Evolutionary conservation across 371 early-diverging fungal genomes (phyloP).

Genomic region (Actinomortierella ambigua): DNA sequence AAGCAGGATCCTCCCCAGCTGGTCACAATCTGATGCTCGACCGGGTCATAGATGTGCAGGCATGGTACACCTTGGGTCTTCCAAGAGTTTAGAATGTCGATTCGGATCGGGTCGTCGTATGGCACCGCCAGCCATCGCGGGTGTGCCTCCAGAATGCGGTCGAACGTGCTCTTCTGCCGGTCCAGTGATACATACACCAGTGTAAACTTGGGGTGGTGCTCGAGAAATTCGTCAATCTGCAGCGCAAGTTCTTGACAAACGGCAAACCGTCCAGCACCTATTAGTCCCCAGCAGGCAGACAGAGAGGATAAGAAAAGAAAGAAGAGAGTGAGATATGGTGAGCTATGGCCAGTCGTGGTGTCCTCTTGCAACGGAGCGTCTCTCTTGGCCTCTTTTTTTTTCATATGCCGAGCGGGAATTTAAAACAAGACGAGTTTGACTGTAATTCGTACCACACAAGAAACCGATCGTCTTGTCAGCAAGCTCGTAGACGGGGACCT

Average conservation of each 20-base stretch:
- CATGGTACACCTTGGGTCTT: constrained; percentile 35
- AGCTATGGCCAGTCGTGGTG: no score
- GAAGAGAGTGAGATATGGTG: neutral
- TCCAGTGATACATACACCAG: constrained; percentile 37
- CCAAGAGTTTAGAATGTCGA: constrained; percentile 38
- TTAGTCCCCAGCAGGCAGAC: neutral
- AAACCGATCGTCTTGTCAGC: constrained; percentile 42
- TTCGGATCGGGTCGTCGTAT: constrained; percentile 24
- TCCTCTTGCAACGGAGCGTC: no score
- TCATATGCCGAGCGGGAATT: neutral
- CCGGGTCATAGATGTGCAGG: constrained; percentile 35
- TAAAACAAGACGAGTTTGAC: neutral
- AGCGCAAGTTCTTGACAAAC: constrained; percentile 35
- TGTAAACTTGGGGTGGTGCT: constrained; percentile 25
- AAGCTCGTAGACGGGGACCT: constrained; percentile 43
- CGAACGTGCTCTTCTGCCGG: constrained; percentile 14
- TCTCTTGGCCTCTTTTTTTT: neutral
- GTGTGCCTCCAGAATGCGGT: constrained; percentile 30
- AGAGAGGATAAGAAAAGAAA: neutral
- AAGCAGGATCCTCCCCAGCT: constrained; percentile 46
- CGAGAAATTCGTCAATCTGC: constrained; percentile 30
- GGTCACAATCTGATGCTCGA: constrained; percentile 33
- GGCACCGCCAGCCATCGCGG: constrained; percentile 40
- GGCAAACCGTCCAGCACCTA: constrained; percentile 39
- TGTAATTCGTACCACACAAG: constrained; percentile 28